Evolutionary conservation across 805 yeast genomes (phyloP).

Genomic region (Yarrowia hollandica): DNA sequence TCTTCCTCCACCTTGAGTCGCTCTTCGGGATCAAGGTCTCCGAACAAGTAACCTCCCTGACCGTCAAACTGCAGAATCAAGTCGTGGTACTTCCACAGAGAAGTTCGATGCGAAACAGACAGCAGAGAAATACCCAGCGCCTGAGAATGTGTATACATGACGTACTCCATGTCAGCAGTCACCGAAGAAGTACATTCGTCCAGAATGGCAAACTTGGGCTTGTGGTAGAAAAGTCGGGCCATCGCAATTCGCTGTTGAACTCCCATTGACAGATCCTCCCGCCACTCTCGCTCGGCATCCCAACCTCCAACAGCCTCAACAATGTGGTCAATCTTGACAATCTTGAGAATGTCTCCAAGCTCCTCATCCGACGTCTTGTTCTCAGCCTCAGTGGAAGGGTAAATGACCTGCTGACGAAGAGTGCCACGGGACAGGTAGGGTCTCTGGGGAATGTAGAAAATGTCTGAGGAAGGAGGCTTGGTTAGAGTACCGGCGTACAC

Average conservation of each 20-base stretch:
- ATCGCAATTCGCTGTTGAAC: conserved; percentile 92
- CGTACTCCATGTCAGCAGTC: conserved; percentile 84
- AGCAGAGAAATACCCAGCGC: conserved; percentile 74
- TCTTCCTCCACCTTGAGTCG: conserved; percentile 78
- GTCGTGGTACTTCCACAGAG: conserved; percentile 89
- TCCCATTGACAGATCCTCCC: conserved; percentile 83
- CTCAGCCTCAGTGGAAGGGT: conserved; percentile 71
- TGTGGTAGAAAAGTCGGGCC: conserved; percentile 88
- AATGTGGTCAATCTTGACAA: conserved; percentile 41
- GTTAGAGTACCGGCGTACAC: conserved; percentile 57
- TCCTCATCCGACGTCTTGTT: conserved; percentile 42
- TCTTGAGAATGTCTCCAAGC: conserved; percentile 41
- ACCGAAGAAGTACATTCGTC: conserved; percentile 97
- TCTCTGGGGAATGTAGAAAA: conserved; percentile 89
- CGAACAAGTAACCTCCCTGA: conserved; percentile 66
- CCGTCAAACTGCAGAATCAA: conserved; percentile 82
- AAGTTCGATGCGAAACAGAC: conserved; percentile 90
- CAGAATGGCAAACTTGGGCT: conserved; percentile 88
- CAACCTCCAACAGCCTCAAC: conserved; percentile 53
- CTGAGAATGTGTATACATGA: conserved; percentile 83
- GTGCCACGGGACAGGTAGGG: conserved; percentile 83
- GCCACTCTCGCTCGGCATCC: conserved; percentile 76
- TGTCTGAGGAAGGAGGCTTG: conserved; percentile 63
- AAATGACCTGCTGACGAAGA: conserved; percentile 82
- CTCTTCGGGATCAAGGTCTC: conserved; percentile 66